Evolutionary conservation across 2,329 filamentous ascomycete species (phyloP).

Genomic region (Fusarium marasasianum): DNA sequence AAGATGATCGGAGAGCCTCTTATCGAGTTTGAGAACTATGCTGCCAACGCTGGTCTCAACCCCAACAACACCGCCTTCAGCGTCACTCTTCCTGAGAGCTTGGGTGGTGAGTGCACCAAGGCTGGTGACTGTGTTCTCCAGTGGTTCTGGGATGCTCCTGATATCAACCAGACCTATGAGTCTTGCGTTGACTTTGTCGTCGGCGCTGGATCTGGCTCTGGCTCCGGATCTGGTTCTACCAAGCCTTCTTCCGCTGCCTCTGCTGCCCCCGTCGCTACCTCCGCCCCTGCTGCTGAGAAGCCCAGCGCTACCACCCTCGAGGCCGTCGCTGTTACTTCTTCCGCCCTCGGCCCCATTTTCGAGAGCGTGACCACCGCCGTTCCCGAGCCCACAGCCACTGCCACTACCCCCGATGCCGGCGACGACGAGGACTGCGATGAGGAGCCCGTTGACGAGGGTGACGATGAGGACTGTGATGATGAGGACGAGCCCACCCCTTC

Average conservation of each 20-base stretch:
- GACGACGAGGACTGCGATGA: background rate
- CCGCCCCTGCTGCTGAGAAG: slow-evolving; percentile 6
- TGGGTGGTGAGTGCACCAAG: slow-evolving; percentile 56
- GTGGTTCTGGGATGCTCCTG: slow-evolving; percentile 69
- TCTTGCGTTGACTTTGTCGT: slow-evolving; percentile 67
- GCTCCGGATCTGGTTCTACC: background rate
- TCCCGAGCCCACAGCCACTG: slow-evolving; percentile 11
- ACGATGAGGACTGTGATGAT: slow-evolving; percentile 29
- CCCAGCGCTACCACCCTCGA: slow-evolving; percentile 15
- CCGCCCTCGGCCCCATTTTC: background rate
- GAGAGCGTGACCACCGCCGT: background rate
- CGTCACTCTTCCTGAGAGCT: slow-evolving; percentile 62
- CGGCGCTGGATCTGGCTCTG: slow-evolving; percentile 4
- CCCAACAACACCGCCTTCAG: slow-evolving; percentile 60
- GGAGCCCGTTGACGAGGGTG: background rate
- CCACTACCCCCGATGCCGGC: slow-evolving; percentile 8
- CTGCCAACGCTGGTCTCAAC: slow-evolving; percentile 53
- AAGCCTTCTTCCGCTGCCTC: slow-evolving; percentile 17
- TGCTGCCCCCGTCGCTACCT: slow-evolving; percentile 3
- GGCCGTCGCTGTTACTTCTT: slow-evolving; percentile 10
- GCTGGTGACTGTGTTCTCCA: slow-evolving; percentile 64
- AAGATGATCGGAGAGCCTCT: slow-evolving; percentile 61
- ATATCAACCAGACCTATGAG: slow-evolving; percentile 69
- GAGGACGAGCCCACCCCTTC: slow-evolving; percentile 5
- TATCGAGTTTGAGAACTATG: slow-evolving; percentile 65